Evolutionary conservation across 306 rosid species (phyloP), one percentile per base, ranked within the genome.

Genomic region (Cucurbita maxima): DNA sequence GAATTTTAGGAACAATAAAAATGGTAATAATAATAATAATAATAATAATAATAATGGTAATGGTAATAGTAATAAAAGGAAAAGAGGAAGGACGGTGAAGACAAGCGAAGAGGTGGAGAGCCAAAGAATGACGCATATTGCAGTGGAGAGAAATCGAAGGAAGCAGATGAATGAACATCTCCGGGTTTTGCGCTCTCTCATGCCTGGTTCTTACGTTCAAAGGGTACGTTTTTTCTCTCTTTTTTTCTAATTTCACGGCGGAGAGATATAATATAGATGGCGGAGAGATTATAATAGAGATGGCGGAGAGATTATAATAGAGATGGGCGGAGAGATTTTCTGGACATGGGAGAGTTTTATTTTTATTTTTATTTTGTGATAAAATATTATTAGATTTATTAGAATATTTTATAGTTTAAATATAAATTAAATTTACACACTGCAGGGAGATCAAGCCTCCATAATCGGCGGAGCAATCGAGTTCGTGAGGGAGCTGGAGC

Each of bases 151-250:
- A 61, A 92, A 90, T 72, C 73, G 98, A 55, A 82, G 98, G 79
- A 92, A 92, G 86, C 98, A 92, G 72, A 92, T 92, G 98, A 92
- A 92, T 79, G 98, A 92, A 74, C 98, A 92, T 81, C 96, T 92
- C 77, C 92, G 98, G 0, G 98, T 92, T 8, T 83, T 92, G 51
- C 83, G 98, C 53, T 88, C 96, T 16, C 98, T 92, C 83, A 92
- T 92, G 98, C 98, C 98, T 3, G 96, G 98, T 45, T 92, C 98
- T 12, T 92, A 92, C 67, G 98, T 92, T 12, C 98, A 92, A 87
- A 84, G 98, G 83, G 98, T 92, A 76, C 0, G 80, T 64, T 19
- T 8, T 0, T 57, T 58, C 30, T 0, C 2, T 1, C 5, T 3
- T 55, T 22, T 22, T 4, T 30, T 30, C 34, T 30, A 30, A 30